Conservation (phyloP, 176 grass and related monocot species). For the Aegilops tauschii region DNA sequence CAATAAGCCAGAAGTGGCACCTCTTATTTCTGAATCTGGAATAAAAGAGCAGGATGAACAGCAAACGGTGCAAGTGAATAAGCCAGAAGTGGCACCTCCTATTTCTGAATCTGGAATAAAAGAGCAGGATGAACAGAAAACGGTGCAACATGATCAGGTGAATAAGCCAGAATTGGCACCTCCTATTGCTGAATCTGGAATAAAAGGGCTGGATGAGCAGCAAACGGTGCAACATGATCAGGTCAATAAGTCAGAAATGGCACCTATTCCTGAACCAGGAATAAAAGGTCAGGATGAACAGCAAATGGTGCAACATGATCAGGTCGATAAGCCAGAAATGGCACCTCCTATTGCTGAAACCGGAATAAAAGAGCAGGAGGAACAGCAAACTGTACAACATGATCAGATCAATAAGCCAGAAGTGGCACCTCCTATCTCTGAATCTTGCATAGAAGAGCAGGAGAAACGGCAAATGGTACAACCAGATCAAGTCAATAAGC, state of each 20-base stretch:
- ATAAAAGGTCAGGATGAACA: neutral
- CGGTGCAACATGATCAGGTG: constrained; percentile 19
- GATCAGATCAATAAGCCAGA: constrained; percentile 20
- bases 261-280: constrained; percentile 23
- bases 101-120: neutral
- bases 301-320: constrained; percentile 8
- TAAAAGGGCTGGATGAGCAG: neutral
- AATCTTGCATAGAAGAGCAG: neutral
- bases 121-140: neutral
- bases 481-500: constrained; percentile 19
- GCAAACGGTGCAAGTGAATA: neutral
- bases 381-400: constrained; percentile 4
- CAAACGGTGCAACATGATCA: constrained; percentile 24
- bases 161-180: constrained; percentile 22
- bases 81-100: constrained; percentile 21
- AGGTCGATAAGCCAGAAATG: constrained; percentile 22
- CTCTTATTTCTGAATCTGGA: constrained; percentile 18
- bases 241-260: constrained; percentile 13
- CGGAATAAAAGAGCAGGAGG: neutral
- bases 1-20: constrained; percentile 20
- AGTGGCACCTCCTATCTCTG: too few species aligned
- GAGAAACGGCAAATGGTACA: neutral
- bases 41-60: neutral
- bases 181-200: constrained; percentile 14
- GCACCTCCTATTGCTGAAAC: constrained; percentile 17